phyloP scores from a whole-genome alignment of 805 yeast species.

The Monosporozyma yasuniensis region DNA sequence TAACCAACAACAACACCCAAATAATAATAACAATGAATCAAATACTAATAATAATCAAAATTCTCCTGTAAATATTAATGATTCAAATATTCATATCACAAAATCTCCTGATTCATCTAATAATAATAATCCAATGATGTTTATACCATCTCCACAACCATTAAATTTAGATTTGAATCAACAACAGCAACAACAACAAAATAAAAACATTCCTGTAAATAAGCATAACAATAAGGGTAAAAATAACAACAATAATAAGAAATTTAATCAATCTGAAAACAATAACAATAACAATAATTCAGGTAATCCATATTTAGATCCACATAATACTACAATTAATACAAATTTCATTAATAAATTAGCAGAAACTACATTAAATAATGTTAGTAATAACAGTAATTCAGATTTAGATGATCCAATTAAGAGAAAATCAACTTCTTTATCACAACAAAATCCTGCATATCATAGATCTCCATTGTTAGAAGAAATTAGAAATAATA shows the following conservation, averaged over 20 bases:
- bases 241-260: conserved; percentile 5
- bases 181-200: not conserved
- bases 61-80: conserved; percentile 2
- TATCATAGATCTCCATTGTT: conserved; percentile 69
- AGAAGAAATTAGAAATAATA: conserved; percentile 61
- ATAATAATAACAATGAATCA: not conserved
- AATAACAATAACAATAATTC: conserved; percentile 6
- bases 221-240: conserved; percentile 3
- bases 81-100: conserved; percentile 1
- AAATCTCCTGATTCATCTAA: not conserved
- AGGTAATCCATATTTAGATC: conserved; percentile 21
- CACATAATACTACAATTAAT: conserved; percentile 9
- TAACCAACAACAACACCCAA: not conserved
- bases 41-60: not conserved
- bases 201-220: conserved; percentile 5
- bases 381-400: conserved; percentile 8
- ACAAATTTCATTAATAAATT: not conserved
- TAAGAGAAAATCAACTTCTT: conserved; percentile 29
- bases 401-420: conserved; percentile 11
- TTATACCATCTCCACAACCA: conserved; percentile 9
- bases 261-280: conserved; percentile 1
- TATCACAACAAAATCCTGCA: conserved; percentile 10
- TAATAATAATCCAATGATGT: conserved; percentile 4
- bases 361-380: not conserved
- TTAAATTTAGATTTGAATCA: not conserved